These are phyloP conservation scores for Camelina laxa DNA, from an alignment of 345 rosid genomes.

Conservation along the genomic window DNA sequence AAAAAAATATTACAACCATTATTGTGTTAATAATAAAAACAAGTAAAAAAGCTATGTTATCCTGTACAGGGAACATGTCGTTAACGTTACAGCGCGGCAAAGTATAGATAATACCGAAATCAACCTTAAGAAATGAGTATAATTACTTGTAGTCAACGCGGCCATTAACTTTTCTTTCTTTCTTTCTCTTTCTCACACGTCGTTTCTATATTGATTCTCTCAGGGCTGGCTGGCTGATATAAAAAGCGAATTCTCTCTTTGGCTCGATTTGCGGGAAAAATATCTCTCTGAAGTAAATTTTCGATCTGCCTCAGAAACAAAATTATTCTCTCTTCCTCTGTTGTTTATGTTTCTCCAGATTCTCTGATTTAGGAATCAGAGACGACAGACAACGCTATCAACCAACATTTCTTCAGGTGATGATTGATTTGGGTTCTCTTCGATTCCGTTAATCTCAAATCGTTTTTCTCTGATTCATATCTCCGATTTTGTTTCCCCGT, in stretches of 20 bases:
- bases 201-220: not conserved
- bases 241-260: not conserved
- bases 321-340: conserved; percentile 19
- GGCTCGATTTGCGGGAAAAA: conserved; percentile 40
- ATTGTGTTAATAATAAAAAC: not conserved
- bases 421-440: not conserved
- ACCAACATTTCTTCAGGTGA: conserved; percentile 32
- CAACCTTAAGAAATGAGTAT: not conserved
- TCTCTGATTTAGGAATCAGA: conserved; percentile 30
- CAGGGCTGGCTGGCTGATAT: too few species aligned
- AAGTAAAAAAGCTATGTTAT: not conserved
- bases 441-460: not conserved
- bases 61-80: conserved; percentile 24
- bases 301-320: conserved; percentile 35
- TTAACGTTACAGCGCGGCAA: conserved; percentile 38
- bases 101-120: not conserved
- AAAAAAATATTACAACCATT: not conserved
- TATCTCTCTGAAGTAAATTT: conserved; percentile 37
- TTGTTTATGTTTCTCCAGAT: conserved; percentile 11
- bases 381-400: conserved; percentile 1
- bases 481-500: conserved; percentile 1
- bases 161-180: conserved; percentile 10
- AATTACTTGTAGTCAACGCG: conserved; percentile 41
- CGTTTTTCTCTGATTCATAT: not conserved
- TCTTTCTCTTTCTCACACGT: conserved; percentile 12